phyloP scores from a whole-genome alignment of 768 basidiomycete genomes.

The Boletus tomentosulus region DNA sequence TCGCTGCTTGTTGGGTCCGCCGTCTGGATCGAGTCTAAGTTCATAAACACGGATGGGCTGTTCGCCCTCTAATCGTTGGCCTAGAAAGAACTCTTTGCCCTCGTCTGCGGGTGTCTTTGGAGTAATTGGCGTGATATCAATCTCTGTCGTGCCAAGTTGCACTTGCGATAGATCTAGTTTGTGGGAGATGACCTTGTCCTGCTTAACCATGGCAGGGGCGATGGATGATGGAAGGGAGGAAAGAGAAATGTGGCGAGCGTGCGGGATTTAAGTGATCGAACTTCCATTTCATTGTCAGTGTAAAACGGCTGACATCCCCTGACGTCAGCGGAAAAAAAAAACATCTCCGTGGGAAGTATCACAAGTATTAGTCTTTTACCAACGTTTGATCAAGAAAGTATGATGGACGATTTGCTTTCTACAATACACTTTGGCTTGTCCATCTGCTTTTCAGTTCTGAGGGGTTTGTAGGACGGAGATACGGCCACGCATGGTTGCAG shows the following conservation, averaged over 20 bases:
- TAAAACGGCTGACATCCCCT: background rate
- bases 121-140: constrained; percentile 36
- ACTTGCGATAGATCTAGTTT: constrained; percentile 13
- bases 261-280: background rate
- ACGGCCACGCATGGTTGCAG: no score
- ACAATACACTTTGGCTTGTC: no score
- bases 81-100: constrained; percentile 83
- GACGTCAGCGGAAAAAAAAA: background rate
- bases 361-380: no score
- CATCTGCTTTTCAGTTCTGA: no score
- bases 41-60: constrained; percentile 79
- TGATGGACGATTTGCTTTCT: no score
- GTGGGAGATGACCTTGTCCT: background rate
- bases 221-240: background rate
- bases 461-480: no score
- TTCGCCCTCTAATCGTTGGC: constrained; percentile 47
- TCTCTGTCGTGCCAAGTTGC: background rate
- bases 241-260: background rate
- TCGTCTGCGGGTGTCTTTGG: constrained; percentile 93
- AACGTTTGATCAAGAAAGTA: no score
- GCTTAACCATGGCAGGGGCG: constrained; percentile 13
- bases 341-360: background rate
- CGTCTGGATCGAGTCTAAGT: constrained; percentile 82
- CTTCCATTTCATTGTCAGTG: background rate
- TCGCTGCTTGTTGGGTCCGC: constrained; percentile 82